Percentiles rank a stretch among this genome's conserved stretches.
phyloP scores from a whole-genome alignment of 2,329 filamentous ascomycete genomes.

The Aspergillus pseudoterreus region DNA sequence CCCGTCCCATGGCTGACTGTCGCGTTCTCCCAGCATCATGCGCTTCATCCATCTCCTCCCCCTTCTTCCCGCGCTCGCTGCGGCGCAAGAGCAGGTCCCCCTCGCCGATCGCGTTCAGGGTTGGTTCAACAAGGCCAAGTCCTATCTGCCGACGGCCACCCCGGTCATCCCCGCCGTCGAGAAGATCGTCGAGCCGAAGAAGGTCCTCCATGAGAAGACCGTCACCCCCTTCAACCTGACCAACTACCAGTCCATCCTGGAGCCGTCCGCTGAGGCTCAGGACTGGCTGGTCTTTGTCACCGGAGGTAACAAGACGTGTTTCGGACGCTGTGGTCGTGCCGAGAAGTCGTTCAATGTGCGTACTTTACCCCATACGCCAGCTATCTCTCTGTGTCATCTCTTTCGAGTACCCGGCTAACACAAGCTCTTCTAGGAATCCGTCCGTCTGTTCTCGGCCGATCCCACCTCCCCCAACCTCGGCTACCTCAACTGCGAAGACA shows the following conservation, averaged over 20 bases:
- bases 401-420: not conserved
- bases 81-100: conserved; percentile 57
- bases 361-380: conserved; percentile 7
- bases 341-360: conserved; percentile 51
- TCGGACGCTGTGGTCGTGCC: conserved; percentile 53
- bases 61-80: conserved; percentile 48
- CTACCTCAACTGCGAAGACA: conserved; percentile 56
- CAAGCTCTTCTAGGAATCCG: conserved; percentile 44
- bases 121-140: conserved; percentile 52
- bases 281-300: conserved; percentile 61
- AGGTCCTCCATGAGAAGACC: conserved; percentile 47
- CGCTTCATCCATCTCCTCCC: conserved; percentile 51
- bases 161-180: conserved; percentile 30
- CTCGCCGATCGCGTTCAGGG: conserved; percentile 43
- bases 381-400: not conserved
- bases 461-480: conserved; percentile 56
- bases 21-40: conserved; percentile 41
- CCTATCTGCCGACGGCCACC: conserved; percentile 50
- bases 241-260: conserved; percentile 56
- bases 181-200: conserved; percentile 44
- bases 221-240: conserved; percentile 53
- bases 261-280: conserved; percentile 39
- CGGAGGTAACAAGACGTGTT: conserved; percentile 63
- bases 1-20: conserved; percentile 10
- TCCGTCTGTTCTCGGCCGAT: conserved; percentile 51